Evolutionary conservation across 1,284 basidiomycete species (phyloP).

Genomic region (Apiotrichum domesticum): DNA sequence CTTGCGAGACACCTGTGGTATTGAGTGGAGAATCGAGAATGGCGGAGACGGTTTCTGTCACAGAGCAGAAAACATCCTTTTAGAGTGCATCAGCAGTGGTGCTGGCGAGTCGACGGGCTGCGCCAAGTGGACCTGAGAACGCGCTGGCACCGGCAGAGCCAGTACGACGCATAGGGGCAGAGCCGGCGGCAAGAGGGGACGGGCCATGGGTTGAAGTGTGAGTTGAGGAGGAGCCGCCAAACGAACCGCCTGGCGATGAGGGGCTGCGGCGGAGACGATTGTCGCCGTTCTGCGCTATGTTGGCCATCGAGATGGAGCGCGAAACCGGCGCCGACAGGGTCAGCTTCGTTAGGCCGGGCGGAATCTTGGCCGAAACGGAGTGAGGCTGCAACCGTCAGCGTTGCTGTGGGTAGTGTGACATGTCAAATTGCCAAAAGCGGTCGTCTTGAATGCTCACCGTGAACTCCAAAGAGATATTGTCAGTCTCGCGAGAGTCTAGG

Average conservation of each 20-base stretch:
- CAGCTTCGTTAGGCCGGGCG: background rate
- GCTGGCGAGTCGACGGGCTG: constrained; percentile 9
- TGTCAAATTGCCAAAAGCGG: no score
- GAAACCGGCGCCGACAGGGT: background rate
- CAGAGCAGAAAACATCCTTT: background rate
- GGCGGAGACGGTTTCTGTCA: no score
- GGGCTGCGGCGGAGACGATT: background rate
- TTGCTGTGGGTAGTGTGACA: no score
- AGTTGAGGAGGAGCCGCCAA: no score
- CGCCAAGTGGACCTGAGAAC: constrained; percentile 13
- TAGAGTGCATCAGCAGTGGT: background rate
- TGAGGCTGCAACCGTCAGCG: background rate
- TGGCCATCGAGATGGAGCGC: constrained; percentile 3
- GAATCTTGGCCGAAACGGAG: background rate
- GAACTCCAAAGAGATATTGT: constrained; percentile 78
- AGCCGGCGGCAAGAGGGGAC: background rate
- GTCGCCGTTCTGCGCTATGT: background rate
- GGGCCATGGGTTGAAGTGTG: background rate
- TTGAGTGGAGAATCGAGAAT: no score
- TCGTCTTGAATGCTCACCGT: constrained; percentile 53
- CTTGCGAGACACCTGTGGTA: no score
- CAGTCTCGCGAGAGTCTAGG: constrained; percentile 54
- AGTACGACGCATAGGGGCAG: constrained; percentile 3
- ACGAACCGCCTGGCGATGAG: background rate
- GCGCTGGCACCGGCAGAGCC: constrained; percentile 8